phyloP scores from a whole-genome alignment of 768 basidiomycete genomes.

The Amanita polypyramis region DNA sequence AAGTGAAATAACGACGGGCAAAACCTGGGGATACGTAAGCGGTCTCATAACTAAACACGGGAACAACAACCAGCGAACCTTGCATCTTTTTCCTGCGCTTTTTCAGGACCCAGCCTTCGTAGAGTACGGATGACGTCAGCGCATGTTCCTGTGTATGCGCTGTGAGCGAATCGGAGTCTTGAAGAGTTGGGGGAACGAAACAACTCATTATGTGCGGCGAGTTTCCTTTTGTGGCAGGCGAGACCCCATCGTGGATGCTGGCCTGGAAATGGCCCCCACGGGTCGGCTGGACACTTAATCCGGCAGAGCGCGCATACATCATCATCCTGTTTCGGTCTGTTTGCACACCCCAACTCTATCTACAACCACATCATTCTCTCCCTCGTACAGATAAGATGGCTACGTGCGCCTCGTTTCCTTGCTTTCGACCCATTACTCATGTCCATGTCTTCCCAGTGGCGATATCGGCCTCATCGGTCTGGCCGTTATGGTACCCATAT shows the following conservation, averaged over 20 bases:
- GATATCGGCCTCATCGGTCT: slow-evolving; percentile 49
- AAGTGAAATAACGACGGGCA: slow-evolving; percentile 72
- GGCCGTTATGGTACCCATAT: slow-evolving; percentile 83
- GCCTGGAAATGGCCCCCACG: not conserved
- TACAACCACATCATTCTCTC: slow-evolving; percentile 24
- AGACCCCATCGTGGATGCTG: not conserved
- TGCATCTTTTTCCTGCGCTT: slow-evolving; percentile 86
- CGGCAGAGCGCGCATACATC: slow-evolving; percentile 1
- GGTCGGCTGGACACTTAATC: not conserved
- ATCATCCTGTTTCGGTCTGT: slow-evolving; percentile 19
- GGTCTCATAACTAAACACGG: not conserved
- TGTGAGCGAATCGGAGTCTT: not conserved
- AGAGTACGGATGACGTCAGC: slow-evolving; percentile 24
- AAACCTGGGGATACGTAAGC: slow-evolving; percentile 42
- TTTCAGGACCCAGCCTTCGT: slow-evolving; percentile 77
- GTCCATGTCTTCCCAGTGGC: slow-evolving; percentile 42
- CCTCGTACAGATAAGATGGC: slow-evolving; percentile 41
- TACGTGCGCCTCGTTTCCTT: slow-evolving; percentile 16
- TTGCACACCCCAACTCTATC: slow-evolving; percentile 7
- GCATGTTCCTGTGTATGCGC: slow-evolving; percentile 8
- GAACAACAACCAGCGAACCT: slow-evolving; percentile 30
- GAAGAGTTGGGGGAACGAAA: not conserved
- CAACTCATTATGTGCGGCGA: not conserved
- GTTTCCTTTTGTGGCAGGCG: not conserved
- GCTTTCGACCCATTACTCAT: not conserved